A percentile compares a stretch with the other conserved stretches of the same genome.
Evolutionary conservation across 2,329 filamentous ascomycete species (phyloP).

Genomic region (Annulohypoxylon truncatum): DNA sequence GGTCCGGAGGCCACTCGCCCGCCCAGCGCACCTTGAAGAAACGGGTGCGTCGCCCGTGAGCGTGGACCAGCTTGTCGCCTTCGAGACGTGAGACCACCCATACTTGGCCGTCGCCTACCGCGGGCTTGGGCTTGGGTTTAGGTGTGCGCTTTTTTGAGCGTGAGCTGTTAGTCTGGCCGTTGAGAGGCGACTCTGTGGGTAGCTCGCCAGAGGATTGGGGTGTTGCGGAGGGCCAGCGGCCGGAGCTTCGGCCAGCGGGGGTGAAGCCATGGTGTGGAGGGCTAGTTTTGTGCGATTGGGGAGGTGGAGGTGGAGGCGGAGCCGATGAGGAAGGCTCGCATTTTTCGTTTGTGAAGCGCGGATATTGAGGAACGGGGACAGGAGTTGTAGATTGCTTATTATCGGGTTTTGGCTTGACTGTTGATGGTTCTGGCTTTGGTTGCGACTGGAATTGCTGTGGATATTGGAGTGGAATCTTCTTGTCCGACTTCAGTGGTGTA

Average conservation of each 20-base stretch:
- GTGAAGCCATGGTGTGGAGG: conserved; percentile 43
- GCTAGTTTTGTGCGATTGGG: conserved; percentile 6
- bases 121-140: conserved; percentile 39
- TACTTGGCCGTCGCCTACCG: conserved; percentile 43
- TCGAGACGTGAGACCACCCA: conserved; percentile 61
- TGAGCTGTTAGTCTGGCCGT: neutral
- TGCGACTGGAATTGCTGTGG: neutral
- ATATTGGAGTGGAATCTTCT: neutral
- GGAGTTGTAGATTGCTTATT: conserved; percentile 25
- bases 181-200: conserved; percentile 1
- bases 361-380: conserved; percentile 30
- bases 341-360: conserved; percentile 16
- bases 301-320: conserved; percentile 3
- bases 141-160: conserved; percentile 24
- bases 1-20: conserved; percentile 65
- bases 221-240: conserved; percentile 27
- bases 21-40: conserved; percentile 67
- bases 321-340: conserved; percentile 10
- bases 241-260: conserved; percentile 42
- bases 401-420: neutral
- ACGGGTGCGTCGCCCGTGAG: conserved; percentile 53
- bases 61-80: conserved; percentile 54
- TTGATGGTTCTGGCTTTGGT: neutral
- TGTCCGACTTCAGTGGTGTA: neutral
- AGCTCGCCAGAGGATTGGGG: neutral